Evolutionary conservation across 192 early-diverging fungal genomes (phyloP), one percentile per base, ranked within the genome.

Genomic region (Coemansia sp.): DNA sequence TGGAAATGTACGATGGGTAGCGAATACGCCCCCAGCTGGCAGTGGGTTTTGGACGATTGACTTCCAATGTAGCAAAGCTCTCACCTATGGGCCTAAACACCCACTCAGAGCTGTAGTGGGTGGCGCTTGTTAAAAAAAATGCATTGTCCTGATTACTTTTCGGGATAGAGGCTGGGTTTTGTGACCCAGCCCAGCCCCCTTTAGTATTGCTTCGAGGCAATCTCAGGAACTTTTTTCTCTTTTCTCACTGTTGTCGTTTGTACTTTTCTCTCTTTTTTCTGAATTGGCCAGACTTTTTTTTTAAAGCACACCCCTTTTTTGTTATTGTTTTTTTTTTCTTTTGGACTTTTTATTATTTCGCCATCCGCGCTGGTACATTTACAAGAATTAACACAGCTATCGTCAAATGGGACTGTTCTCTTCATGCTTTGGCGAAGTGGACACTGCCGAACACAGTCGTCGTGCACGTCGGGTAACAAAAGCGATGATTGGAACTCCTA

Each of bases 401-500:
- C 59, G 37, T 32, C 59, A 64, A 42, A 83, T 83, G 75, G 75
- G 80, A 21, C 69, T 83, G 39, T 84, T 84, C 60, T 63, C 82
- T 0, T 84, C 82, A 60, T 84, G 76, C 74, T 84, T 78, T 68
- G 76, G 76, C 42, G 76, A 78, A 42, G 33, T 55, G 14, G 82
- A 73, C 28, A 32, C 62, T 21, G 38, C 44, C 30, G 62, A 80
- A 47, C 32, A 52, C 10, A 39, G 65, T 40, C 67, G 52, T 33
- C 63, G 67, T 35, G 57, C 67, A 28, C 64, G 74, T 7, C 72
- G 76, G 6, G 69, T 83, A 30, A 83, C 75, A 57, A 83, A 83
- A 69, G 76, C 80, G 21, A 83, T 83, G 80, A 83, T 83, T 49
- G 76, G 80, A 6, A 57, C 66, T 61, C 80, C 80, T 19, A 74